Evolutionary conservation across 2,329 filamentous ascomycete genomes (phyloP), one percentile per base, ranked within the genome.

Genomic region (Curvularia eragrostidis): DNA sequence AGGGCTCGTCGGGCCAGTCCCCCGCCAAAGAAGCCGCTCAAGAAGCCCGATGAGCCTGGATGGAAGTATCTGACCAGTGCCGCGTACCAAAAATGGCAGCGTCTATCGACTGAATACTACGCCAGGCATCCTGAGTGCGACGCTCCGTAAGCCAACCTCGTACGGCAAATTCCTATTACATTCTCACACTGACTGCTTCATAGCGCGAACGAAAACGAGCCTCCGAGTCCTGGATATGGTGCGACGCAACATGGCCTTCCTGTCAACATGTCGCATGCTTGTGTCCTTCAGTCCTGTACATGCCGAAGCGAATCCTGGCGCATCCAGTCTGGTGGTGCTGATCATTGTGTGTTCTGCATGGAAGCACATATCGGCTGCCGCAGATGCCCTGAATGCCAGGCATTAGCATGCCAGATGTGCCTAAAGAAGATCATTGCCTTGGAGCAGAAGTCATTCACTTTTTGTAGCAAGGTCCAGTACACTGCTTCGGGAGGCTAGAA

Each of bases 311-410:
- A 42, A 0, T 18, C 43, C 2, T 64, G 61, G 58, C 19, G 28
- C 6, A 9, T 46, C 8, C 59, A 58, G 18, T 10, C 13, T 15
- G 54, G 53, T 10, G 59, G 50, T 3, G 8, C 15, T 1, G 58
- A 65, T 28, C 15, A 52, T 13, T 65, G 58, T n/a, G 43, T 64
- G 0, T 65, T 64, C 21, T 65, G 58, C n/a, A 41, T 60, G 42
- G 50, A 15, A 6, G 23, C 15, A 2, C 43, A 41, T 6, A 24
- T 38, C 12, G 38, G 36, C 18, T 39, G 52, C 13, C 52, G 38
- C 32, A 44, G 56, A 19, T 65, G 63, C n/a, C 57, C 59, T 41
- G 54, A 42, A 3, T 65, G 61, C 32, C 44, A 65, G 50, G 63
- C 59, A 7, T 13, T 65, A 51, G 61, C 63, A 3, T 66, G 63